Percentiles rank a stretch among this genome's conserved stretches.
These are phyloP conservation scores for Ophiostoma quercus DNA, from an alignment of 2,329 filamentous ascomycete species.

Conservation along the genomic window DNA sequence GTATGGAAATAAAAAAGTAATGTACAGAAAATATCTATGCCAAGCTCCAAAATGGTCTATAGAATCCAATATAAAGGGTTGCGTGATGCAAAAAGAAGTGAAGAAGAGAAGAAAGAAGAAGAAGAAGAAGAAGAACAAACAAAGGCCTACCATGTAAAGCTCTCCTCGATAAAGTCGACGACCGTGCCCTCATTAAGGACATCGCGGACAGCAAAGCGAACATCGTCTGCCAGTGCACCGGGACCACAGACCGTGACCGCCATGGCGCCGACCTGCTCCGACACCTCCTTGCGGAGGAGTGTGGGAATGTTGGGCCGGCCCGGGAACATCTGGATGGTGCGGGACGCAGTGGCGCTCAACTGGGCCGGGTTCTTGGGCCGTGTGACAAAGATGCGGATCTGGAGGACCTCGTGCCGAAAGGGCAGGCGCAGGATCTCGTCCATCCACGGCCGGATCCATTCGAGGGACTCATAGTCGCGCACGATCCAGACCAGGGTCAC, in stretches of 20 bases:
- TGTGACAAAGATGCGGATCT: constrained; percentile 86
- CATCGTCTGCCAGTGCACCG: constrained; percentile 69
- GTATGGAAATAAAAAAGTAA: background rate
- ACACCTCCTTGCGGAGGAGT: constrained; percentile 75
- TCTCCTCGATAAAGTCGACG: constrained; percentile 72
- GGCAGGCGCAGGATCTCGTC: constrained; percentile 70
- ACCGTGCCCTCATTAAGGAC: constrained; percentile 56
- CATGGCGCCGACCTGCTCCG: constrained; percentile 80
- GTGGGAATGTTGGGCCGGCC: constrained; percentile 78
- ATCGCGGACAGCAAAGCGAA: constrained; percentile 61
- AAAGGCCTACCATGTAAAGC: constrained; percentile 58
- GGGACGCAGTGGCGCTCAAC: constrained; percentile 62
- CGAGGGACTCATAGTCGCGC: constrained; percentile 78
- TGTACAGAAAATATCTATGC: constrained; percentile 2
- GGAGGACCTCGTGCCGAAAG: constrained; percentile 72
- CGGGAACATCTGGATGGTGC: constrained; percentile 85
- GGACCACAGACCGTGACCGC: constrained; percentile 77
- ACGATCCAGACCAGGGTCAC: constrained; percentile 89
- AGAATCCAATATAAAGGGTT: background rate
- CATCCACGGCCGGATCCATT: constrained; percentile 90
- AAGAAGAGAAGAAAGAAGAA: background rate
- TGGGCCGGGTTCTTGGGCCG: constrained; percentile 61
- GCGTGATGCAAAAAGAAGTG: background rate
- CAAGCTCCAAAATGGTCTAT: background rate
- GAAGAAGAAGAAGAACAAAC: background rate